A percentile compares a stretch with the other conserved stretches of the same genome.
Conservation (phyloP, 2,329 filamentous ascomycete species). For the Exserohilum rostratum region DNA sequence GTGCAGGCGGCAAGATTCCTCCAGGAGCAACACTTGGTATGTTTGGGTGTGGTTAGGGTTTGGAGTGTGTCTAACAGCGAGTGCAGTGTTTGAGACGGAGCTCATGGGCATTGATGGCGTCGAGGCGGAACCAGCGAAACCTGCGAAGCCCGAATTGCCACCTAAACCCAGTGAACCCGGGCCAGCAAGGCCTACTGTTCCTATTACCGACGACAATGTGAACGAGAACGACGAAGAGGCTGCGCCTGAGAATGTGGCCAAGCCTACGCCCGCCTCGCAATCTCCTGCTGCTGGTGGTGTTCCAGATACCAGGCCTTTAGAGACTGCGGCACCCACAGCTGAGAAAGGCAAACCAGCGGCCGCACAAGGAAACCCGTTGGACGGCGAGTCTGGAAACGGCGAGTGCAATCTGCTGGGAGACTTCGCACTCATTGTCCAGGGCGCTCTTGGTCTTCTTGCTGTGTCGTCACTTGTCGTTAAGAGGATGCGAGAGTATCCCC, state of each 20-base stretch:
- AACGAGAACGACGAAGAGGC: conserved; percentile 16
- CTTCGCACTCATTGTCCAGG: conserved; percentile 90
- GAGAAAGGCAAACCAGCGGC: conserved; percentile 21
- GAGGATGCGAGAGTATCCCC: conserved; percentile 87
- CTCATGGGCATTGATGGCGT: conserved; percentile 76
- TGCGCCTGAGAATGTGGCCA: conserved; percentile 13
- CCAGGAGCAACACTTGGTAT: conserved; percentile 76
- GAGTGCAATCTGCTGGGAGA: conserved; percentile 88
- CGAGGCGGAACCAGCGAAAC: conserved; percentile 23
- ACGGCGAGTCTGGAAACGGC: conserved; percentile 61
- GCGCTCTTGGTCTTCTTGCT: conserved; percentile 80
- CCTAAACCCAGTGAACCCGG: conserved; percentile 2
- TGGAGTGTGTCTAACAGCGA: conserved; percentile 17
- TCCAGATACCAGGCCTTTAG: conserved; percentile 15
- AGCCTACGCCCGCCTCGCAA: conserved; percentile 17
- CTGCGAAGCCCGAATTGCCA: background rate
- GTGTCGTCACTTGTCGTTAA: conserved; percentile 90
- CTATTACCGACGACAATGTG: conserved; percentile 12
- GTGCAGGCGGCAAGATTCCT: conserved; percentile 74
- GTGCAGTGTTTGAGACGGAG: conserved; percentile 85
- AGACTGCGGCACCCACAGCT: conserved; percentile 19
- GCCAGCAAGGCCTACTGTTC: conserved; percentile 7
- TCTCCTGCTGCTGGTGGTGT: conserved; percentile 2
- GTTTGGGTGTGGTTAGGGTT: conserved; percentile 27
- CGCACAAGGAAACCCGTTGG: conserved; percentile 38